Conservation (phyloP, 2,329 filamentous ascomycete species). For the Phoma sp. region DNA sequence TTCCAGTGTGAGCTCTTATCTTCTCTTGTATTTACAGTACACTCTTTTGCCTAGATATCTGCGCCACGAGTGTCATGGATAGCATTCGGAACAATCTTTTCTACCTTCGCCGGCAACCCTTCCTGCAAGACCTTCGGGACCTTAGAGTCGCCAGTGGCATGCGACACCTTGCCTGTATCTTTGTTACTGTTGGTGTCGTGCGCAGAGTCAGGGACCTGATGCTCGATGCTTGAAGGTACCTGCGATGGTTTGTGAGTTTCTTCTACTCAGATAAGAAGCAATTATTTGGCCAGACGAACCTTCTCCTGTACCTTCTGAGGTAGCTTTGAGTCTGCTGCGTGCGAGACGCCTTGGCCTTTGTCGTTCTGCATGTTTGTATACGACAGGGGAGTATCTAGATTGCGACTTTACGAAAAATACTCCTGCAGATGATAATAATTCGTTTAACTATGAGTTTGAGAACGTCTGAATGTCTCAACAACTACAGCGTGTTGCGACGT, state of each 20-base stretch:
- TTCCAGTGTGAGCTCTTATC: background rate
- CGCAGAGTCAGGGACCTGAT: slow-evolving; percentile 9
- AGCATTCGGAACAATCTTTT: slow-evolving; percentile 5
- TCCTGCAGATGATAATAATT: too few species aligned
- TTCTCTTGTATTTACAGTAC: background rate
- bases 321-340: slow-evolving; percentile 10
- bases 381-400: background rate
- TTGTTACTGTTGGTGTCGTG: slow-evolving; percentile 15
- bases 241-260: background rate
- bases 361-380: slow-evolving; percentile 11
- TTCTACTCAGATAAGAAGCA: too few species aligned
- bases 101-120: slow-evolving; percentile 6
- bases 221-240: slow-evolving; percentile 9
- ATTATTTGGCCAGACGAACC: background rate
- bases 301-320: slow-evolving; percentile 14
- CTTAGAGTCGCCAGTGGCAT: slow-evolving; percentile 11
- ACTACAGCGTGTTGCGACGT: background rate
- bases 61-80: slow-evolving; percentile 8
- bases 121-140: slow-evolving; percentile 10
- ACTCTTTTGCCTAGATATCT: background rate
- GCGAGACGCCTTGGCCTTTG: slow-evolving; percentile 10
- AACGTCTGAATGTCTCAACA: background rate
- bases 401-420: background rate
- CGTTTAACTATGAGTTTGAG: too few species aligned
- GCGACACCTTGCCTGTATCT: slow-evolving; percentile 13